Evolutionary conservation across 495 filamentous ascomycete genomes (phyloP).

Genomic region (Parachaetomium inaequale): DNA sequence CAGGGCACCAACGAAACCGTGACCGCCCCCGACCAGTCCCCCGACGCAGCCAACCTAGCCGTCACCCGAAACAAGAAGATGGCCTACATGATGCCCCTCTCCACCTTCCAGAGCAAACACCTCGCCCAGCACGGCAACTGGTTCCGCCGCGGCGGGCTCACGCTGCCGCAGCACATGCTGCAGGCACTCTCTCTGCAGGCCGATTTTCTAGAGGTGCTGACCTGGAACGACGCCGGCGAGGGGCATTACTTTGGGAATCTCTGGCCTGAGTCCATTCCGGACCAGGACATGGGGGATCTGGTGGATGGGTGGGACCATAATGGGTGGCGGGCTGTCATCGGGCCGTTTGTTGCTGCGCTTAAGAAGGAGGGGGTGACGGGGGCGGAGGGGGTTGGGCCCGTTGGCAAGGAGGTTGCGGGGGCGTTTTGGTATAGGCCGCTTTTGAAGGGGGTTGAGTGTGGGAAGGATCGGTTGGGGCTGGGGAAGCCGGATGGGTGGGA

Average conservation of each 20-base stretch:
- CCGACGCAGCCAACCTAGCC: not conserved
- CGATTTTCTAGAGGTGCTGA: slow-evolving; percentile 55
- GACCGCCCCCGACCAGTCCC: not conserved
- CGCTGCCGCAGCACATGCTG: slow-evolving; percentile 66
- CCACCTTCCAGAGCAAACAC: slow-evolving; percentile 60
- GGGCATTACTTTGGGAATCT: slow-evolving; percentile 59
- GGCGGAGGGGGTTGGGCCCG: not conserved
- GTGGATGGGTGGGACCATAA: slow-evolving; percentile 7
- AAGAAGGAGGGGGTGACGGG: not conserved
- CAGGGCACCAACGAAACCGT: too few species aligned
- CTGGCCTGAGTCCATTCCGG: slow-evolving; percentile 3
- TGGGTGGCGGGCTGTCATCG: not conserved
- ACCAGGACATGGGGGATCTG: not conserved
- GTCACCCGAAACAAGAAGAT: not conserved
- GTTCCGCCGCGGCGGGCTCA: slow-evolving; percentile 60
- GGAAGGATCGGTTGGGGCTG: not conserved
- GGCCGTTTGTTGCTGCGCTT: not conserved
- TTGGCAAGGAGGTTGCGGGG: not conserved
- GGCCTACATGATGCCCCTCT: slow-evolving; percentile 63
- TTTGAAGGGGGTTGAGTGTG: not conserved
- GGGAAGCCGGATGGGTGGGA: not conserved
- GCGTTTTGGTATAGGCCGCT: slow-evolving; percentile 7
- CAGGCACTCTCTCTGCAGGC: slow-evolving; percentile 58
- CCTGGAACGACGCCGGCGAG: slow-evolving; percentile 68
- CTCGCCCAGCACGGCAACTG: slow-evolving; percentile 63